Evolutionary conservation across 257 asterid genomes (phyloP).

Genomic region (Solanum bulbocastanum): DNA sequence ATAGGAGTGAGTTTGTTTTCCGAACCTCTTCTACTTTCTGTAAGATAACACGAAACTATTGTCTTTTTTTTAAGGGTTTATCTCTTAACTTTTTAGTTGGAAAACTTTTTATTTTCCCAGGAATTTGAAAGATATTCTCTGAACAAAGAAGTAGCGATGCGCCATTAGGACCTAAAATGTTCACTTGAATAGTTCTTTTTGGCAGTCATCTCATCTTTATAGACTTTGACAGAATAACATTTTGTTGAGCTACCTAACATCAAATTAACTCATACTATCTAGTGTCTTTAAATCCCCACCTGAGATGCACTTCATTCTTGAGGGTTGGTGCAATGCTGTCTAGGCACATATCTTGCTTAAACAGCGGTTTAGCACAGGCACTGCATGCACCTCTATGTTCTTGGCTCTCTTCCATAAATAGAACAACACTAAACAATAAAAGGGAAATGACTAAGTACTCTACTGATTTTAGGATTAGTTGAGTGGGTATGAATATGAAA

Average conservation of each 20-base stretch:
- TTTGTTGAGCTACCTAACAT: conserved; percentile 1
- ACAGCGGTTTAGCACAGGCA: not conserved
- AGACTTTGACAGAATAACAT: not conserved
- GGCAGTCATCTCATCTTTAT: not conserved
- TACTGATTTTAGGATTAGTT: not conserved
- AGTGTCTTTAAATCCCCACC: not conserved
- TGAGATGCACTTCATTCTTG: not conserved
- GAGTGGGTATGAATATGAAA: not conserved
- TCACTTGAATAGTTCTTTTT: not conserved
- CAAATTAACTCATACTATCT: not conserved
- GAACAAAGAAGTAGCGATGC: not conserved
- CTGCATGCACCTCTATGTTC: not conserved
- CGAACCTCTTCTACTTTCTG: not conserved
- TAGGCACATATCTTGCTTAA: not conserved
- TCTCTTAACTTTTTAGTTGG: not conserved
- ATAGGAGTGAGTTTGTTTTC: not conserved
- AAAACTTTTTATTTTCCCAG: not conserved
- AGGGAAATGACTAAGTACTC: not conserved
- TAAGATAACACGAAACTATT: not conserved
- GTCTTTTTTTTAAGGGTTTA: not conserved
- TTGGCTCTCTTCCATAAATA: not conserved
- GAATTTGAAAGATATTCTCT: not conserved
- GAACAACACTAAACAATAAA: not conserved
- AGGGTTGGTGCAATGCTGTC: not conserved
- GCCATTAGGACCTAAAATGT: not conserved